Evolutionary conservation across 1,139 yeast genomes (phyloP).

Genomic region (Kodamaea sp.): DNA sequence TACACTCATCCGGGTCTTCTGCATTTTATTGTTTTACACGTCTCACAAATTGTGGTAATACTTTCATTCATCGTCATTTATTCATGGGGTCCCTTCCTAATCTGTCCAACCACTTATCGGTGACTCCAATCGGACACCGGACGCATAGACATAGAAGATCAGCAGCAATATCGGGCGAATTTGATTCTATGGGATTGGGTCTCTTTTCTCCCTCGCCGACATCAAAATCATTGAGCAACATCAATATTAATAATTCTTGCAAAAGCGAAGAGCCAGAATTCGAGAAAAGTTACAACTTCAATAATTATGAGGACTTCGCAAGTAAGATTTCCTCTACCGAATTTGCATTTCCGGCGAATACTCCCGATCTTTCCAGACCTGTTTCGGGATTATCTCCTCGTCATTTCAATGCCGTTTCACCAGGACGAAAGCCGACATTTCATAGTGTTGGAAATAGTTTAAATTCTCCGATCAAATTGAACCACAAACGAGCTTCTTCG

Average conservation of each 20-base stretch:
- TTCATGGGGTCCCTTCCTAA: conserved; percentile 16
- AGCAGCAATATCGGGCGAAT: conserved; percentile 74
- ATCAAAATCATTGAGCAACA: conserved; percentile 12
- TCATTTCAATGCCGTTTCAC: conserved; percentile 11
- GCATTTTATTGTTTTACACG: too few relatives aligned
- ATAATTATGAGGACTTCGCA: conserved; percentile 39
- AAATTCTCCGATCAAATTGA: conserved; percentile 40
- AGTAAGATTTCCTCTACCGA: conserved; percentile 21
- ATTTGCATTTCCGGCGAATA: conserved; percentile 35
- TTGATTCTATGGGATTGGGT: conserved; percentile 51
- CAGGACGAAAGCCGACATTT: conserved; percentile 10
- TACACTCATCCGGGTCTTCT: too few relatives aligned
- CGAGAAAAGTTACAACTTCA: conserved; percentile 30
- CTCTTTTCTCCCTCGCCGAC: conserved; percentile 30
- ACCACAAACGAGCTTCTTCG: conserved; percentile 26
- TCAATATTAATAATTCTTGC: conserved; percentile 2
- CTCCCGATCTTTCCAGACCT: conserved; percentile 17
- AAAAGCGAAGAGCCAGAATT: conserved; percentile 8
- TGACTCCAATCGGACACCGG: conserved; percentile 27
- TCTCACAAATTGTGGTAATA: too few relatives aligned
- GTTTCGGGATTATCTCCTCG: conserved; percentile 11
- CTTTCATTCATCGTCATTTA: not conserved
- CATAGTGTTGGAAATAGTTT: conserved; percentile 19
- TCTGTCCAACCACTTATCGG: conserved; percentile 13
- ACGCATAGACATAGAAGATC: conserved; percentile 69